Base-by-base conservation (phyloP, 2,329 filamentous ascomycete species). In the Aaosphaeria pasadenensis region DNA sequence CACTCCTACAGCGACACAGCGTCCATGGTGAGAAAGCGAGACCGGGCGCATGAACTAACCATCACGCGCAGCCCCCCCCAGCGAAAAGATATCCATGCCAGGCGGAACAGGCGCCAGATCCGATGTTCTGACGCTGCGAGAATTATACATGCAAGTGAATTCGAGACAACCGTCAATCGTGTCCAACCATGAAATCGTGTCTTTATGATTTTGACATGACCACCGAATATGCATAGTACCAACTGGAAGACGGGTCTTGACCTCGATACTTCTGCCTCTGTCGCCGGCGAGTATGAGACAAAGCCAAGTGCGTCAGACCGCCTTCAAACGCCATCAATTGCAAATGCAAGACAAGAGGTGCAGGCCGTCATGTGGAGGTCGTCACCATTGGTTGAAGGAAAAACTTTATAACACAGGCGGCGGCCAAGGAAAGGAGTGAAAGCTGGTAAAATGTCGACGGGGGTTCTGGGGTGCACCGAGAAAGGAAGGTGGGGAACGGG, bases 401-500 rank as follows among this genome's bases (percentile, higher is more conserved):
- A 48, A 42, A 50, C 42, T 43, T 49, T 40, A 47, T 40, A 30
- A 40, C 46, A 51, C 46, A 54, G 44, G 48, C 30, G 43, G 42
- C 30, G 39, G 30, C 42, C 33, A 44, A 40, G 45, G 42, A 52
- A 45, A 52, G 35, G 48, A 49, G 53, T 54, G 54, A 60, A 52
- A 54, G 57, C 58, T 52, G 59, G 61, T 43, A 52, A 63, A 57
- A 61, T 59, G 56, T 64, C 51, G 58, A 49, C 43, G 55, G 50
- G 53, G 53, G 56, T 58, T 57, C 51, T 44, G 58, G 55, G 45
- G 39, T 58, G 59, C n/a, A n/a, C 58, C 62, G 57, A 59, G 52
- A 60, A 59, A 58, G 59, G 54, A 58, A 56, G 47, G 59, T 57
- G 57, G 59, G 57, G 60, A 62, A 60, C 58, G 61, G 62, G 63